Conservation (phyloP, 495 filamentous ascomycete genomes). For the Corynascus novoguineensis region DNA sequence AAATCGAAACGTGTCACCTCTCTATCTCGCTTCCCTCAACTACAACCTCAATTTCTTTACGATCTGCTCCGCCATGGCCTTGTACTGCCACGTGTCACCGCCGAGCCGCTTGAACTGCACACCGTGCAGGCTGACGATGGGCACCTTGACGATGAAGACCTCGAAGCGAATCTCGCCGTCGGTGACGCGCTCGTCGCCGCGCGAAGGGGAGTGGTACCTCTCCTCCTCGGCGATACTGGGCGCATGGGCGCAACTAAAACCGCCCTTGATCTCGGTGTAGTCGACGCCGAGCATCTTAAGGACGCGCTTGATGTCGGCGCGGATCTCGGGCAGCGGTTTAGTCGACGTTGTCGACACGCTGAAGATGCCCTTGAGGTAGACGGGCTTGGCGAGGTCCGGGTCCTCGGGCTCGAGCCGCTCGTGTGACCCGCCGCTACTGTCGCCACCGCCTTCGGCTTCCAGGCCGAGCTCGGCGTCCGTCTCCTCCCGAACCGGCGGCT, state of each 20-base stretch:
- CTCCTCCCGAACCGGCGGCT: conserved; percentile 74
- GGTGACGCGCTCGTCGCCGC: neutral
- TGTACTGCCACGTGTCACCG: conserved; percentile 96
- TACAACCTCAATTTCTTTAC: conserved; percentile 73
- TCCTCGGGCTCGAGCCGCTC: conserved; percentile 49
- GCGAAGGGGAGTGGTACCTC: conserved; percentile 44
- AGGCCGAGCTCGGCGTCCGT: conserved; percentile 56
- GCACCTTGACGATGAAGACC: conserved; percentile 96
- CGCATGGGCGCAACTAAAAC: conserved; percentile 80
- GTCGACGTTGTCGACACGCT: conserved; percentile 95
- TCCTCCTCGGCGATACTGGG: conserved; percentile 69
- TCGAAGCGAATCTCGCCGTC: conserved; percentile 74
- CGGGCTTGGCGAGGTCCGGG: conserved; percentile 71
- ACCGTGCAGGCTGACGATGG: conserved; percentile 84
- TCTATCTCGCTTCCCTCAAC: neutral
- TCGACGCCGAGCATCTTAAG: conserved; percentile 82
- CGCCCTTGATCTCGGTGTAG: conserved; percentile 85
- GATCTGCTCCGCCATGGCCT: conserved; percentile 94
- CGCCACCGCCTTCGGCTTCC: conserved; percentile 23
- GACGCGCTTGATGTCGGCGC: conserved; percentile 87
- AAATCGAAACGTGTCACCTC: neutral
- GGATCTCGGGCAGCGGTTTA: conserved; percentile 77
- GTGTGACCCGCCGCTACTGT: conserved; percentile 47
- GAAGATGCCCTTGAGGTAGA: conserved; percentile 95
- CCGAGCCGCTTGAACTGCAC: conserved; percentile 98